These are phyloP conservation scores for Tricholoma flavovirens DNA, from an alignment of 768 basidiomycete species.

Conservation along the genomic window DNA sequence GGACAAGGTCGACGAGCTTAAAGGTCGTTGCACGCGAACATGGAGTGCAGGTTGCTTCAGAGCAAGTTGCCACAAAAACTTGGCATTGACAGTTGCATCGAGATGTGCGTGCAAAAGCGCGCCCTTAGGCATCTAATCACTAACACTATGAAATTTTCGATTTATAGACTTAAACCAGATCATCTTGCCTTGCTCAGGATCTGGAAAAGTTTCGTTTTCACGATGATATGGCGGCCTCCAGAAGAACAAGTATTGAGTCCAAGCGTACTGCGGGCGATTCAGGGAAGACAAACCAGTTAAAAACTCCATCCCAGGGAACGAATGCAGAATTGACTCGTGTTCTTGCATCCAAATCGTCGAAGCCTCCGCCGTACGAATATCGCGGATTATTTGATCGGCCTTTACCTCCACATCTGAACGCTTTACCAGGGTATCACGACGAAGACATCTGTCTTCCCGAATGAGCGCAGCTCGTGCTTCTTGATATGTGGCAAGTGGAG, in stretches of 20 bases:
- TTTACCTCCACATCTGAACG: slow-evolving; percentile 34
- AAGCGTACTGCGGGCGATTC: neutral
- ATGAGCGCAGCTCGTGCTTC: slow-evolving; percentile 31
- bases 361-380: slow-evolving; percentile 50
- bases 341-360: slow-evolving; percentile 54
- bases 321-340: slow-evolving; percentile 47
- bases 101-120: slow-evolving; percentile 70
- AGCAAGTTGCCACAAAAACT: slow-evolving; percentile 47
- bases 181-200: slow-evolving; percentile 50
- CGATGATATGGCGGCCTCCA: slow-evolving; percentile 50
- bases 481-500: slow-evolving; percentile 24
- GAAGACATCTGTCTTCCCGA: slow-evolving; percentile 41
- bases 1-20: slow-evolving; percentile 37
- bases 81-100: slow-evolving; percentile 62
- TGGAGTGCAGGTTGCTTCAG: slow-evolving; percentile 56
- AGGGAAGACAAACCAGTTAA: slow-evolving; percentile 45
- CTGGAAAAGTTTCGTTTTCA: slow-evolving; percentile 55
- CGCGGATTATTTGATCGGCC: slow-evolving; percentile 54
- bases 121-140: slow-evolving; percentile 73
- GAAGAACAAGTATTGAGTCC: slow-evolving; percentile 22
- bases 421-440: slow-evolving; percentile 37
- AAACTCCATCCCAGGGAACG: slow-evolving; percentile 78
- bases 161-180: neutral
- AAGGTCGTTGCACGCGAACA: slow-evolving; percentile 37
- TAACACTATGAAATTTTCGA: neutral